phyloP scores from a whole-genome alignment of 2,329 filamentous ascomycete genomes.

The Chaetothyriales sp. region DNA sequence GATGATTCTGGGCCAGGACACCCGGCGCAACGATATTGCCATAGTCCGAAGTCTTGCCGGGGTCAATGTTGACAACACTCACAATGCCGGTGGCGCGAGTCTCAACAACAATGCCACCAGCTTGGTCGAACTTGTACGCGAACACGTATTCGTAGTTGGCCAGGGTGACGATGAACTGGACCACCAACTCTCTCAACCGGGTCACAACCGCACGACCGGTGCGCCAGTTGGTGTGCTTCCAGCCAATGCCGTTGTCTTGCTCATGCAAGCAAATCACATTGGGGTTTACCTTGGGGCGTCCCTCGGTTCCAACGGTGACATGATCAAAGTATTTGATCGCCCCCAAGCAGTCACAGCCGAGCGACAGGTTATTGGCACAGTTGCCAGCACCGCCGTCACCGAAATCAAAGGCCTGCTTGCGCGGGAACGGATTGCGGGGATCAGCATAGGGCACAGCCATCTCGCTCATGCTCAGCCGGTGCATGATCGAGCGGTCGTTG shows the following conservation, averaged over 20 bases:
- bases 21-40: conserved; percentile 51
- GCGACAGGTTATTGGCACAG: conserved; percentile 50
- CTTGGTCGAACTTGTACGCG: conserved; percentile 48
- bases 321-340: conserved; percentile 51
- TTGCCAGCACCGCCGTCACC: conserved; percentile 54
- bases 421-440: conserved; percentile 48
- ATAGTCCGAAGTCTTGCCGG: conserved; percentile 38
- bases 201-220: conserved; percentile 48
- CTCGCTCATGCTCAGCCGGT: conserved; percentile 52
- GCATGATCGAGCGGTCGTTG: conserved; percentile 49
- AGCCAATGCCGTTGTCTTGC: conserved; percentile 52
- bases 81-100: conserved; percentile 53
- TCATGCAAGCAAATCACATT: conserved; percentile 57
- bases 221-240: conserved; percentile 57
- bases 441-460: conserved; percentile 58
- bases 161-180: conserved; percentile 54
- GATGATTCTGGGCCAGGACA: conserved; percentile 53
- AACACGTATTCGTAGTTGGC: conserved; percentile 60
- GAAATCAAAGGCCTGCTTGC: conserved; percentile 59
- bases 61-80: conserved; percentile 44
- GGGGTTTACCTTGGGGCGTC: conserved; percentile 34
- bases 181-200: conserved; percentile 45
- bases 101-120: conserved; percentile 46
- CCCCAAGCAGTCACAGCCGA: conserved; percentile 56
- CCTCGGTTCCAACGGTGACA: conserved; percentile 38